These are phyloP conservation scores for Pythium oligandrum DNA, from an alignment of 352 stramenopile genomes.

Conservation along the genomic window DNA sequence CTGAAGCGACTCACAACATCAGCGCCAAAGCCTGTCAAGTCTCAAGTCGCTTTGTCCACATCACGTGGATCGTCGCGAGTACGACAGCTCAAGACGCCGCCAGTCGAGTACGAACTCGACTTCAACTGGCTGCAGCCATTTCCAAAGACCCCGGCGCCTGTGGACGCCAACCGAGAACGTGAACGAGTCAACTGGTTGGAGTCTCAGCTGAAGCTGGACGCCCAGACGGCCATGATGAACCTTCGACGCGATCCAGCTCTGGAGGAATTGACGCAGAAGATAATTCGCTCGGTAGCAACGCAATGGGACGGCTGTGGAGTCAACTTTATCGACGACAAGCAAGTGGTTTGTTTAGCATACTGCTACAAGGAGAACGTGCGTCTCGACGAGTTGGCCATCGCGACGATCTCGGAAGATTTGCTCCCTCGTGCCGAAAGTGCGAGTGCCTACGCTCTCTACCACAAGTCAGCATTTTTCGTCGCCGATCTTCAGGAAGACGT, in stretches of 20 bases:
- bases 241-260: conserved; percentile 49
- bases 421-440: conserved; percentile 60
- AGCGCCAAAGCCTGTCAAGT: conserved; percentile 1
- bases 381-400: conserved; percentile 28
- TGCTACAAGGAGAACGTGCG: conserved; percentile 27
- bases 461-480: conserved; percentile 68
- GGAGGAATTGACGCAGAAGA: conserved; percentile 37
- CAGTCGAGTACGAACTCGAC: conserved; percentile 63
- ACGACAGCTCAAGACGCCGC: conserved; percentile 56
- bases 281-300: conserved; percentile 43
- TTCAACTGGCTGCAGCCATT: conserved; percentile 79
- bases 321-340: conserved; percentile 46
- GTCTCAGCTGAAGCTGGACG: conserved; percentile 52
- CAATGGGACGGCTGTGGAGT: conserved; percentile 72
- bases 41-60: no score
- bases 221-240: conserved; percentile 44
- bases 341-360: conserved; percentile 65
- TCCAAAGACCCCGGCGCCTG: conserved; percentile 57
- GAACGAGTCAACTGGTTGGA: conserved; percentile 51
- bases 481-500: conserved; percentile 48
- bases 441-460: conserved; percentile 61
- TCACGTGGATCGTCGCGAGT: conserved; percentile 17
- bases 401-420: conserved; percentile 48
- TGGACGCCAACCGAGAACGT: conserved; percentile 19
- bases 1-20: not conserved